Evolutionary conservation across 1,284 basidiomycete species (phyloP).

Genomic region (Boletus mariae): DNA sequence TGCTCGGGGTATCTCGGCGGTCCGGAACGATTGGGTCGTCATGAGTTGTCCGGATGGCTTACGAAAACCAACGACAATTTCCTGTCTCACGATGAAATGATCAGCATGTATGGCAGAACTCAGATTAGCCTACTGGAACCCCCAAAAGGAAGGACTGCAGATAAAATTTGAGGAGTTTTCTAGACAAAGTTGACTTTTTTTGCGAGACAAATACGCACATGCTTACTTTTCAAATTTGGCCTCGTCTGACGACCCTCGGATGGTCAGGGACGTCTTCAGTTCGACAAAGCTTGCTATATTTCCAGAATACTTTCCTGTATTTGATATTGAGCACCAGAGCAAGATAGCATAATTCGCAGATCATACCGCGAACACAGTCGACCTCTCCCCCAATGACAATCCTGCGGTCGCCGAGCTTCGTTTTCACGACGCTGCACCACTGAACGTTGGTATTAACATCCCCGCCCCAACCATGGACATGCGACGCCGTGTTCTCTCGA

Average conservation of each 20-base stretch:
- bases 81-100: slow-evolving; percentile 40
- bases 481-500: slow-evolving; percentile 15
- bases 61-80: slow-evolving; percentile 90
- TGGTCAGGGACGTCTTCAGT: slow-evolving; percentile 87
- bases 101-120: neutral
- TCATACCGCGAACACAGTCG: slow-evolving; percentile 81
- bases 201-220: neutral
- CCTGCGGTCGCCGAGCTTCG: slow-evolving; percentile 78
- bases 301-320: slow-evolving; percentile 53
- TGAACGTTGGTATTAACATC: slow-evolving; percentile 93
- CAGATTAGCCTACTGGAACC: slow-evolving; percentile 62
- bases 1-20: slow-evolving; percentile 65
- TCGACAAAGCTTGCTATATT: slow-evolving; percentile 75
- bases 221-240: slow-evolving; percentile 76
- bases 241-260: slow-evolving; percentile 69
- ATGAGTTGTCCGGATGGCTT: slow-evolving; percentile 69
- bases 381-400: slow-evolving; percentile 93
- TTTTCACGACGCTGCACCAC: slow-evolving; percentile 93
- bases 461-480: slow-evolving; percentile 67
- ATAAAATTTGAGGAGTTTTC: slow-evolving; percentile 93
- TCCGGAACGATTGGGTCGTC: slow-evolving; percentile 66
- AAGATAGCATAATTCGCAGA: neutral
- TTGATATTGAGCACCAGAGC: neutral
- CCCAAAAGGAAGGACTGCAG: slow-evolving; percentile 93
- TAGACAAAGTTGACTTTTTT: slow-evolving; percentile 28